Conservation (phyloP, 2,329 filamentous ascomycete genomes). For the Endoconidiophora laricicola region DNA sequence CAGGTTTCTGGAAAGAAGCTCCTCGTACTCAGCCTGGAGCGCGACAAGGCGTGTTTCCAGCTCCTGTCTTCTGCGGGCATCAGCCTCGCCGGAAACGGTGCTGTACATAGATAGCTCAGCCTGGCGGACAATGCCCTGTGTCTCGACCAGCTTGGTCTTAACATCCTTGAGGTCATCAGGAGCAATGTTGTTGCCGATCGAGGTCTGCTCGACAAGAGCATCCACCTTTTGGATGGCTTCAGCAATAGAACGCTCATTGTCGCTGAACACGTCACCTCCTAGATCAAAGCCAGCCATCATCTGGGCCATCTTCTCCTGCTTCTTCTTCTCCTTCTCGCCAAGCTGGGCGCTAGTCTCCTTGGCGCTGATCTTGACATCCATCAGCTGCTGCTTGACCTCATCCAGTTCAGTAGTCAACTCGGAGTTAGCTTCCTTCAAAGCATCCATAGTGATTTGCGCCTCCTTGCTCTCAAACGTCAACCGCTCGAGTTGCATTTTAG, state of each 20-base stretch:
- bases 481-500: slow-evolving; percentile 94
- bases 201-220: slow-evolving; percentile 57
- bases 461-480: slow-evolving; percentile 94
- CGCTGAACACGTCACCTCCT: slow-evolving; percentile 79
- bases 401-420: slow-evolving; percentile 87
- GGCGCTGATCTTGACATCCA: slow-evolving; percentile 91
- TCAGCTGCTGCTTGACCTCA: slow-evolving; percentile 86
- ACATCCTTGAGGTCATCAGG: slow-evolving; percentile 68
- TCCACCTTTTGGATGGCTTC: slow-evolving; percentile 75
- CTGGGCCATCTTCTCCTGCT: slow-evolving; percentile 98
- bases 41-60: slow-evolving; percentile 59
- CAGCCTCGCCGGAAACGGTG: slow-evolving; percentile 43
- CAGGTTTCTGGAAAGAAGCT: slow-evolving; percentile 63
- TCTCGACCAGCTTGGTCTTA: slow-evolving; percentile 65
- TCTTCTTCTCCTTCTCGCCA: slow-evolving; percentile 96
- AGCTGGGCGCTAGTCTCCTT: slow-evolving; percentile 80
- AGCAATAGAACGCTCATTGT: slow-evolving; percentile 74
- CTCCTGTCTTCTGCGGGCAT: slow-evolving; percentile 53
- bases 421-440: slow-evolving; percentile 84
- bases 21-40: slow-evolving; percentile 71
- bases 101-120: slow-evolving; percentile 75
- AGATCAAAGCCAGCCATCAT: slow-evolving; percentile 99
- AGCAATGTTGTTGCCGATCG: slow-evolving; percentile 60
- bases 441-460: slow-evolving; percentile 93
- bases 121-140: slow-evolving; percentile 82